These are phyloP conservation scores for Deinandra increscens DNA, from an alignment of 129 eudicot genomes.

Conservation along the genomic window DNA sequence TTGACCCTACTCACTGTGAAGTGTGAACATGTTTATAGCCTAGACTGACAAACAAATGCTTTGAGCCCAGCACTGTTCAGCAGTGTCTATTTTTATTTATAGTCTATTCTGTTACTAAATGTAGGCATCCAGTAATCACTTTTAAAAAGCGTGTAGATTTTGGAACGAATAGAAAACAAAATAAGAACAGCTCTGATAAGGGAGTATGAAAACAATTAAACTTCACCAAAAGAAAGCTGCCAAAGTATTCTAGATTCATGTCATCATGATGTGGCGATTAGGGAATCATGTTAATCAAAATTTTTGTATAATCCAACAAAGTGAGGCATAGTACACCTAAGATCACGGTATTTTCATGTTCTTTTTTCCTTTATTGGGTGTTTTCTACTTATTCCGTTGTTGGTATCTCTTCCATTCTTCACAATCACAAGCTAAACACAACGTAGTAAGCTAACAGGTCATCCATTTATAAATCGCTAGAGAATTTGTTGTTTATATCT, in stretches of 20 bases:
- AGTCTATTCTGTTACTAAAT: slow-evolving; percentile 2
- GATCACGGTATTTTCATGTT: slow-evolving; percentile 1
- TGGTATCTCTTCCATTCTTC: slow-evolving; percentile 10
- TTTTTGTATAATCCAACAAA: background rate
- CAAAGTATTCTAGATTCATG: slow-evolving; percentile 11
- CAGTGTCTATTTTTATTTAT: slow-evolving; percentile 16
- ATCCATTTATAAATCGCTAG: background rate
- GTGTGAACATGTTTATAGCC: slow-evolving; percentile 1
- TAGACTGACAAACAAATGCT: slow-evolving; percentile 8
- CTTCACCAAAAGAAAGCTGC: slow-evolving; percentile 10
- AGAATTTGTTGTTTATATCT: too few relatives aligned
- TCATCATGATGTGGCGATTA: background rate
- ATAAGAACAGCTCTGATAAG: slow-evolving; percentile 4
- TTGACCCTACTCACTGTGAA: slow-evolving; percentile 8
- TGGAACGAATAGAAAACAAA: background rate
- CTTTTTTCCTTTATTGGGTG: background rate
- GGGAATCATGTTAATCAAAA: background rate
- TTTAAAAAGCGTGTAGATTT: background rate
- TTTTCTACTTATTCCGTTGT: background rate
- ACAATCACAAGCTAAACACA: slow-evolving; percentile 22
- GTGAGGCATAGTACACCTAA: background rate
- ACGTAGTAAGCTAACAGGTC: slow-evolving; percentile 9
- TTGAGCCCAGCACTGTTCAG: slow-evolving; percentile 7
- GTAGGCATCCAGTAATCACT: slow-evolving; percentile 11
- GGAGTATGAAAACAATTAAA: background rate